Conservation (phyloP, 73 alveolate species). For the Paramecium sexaurelia region DNA sequence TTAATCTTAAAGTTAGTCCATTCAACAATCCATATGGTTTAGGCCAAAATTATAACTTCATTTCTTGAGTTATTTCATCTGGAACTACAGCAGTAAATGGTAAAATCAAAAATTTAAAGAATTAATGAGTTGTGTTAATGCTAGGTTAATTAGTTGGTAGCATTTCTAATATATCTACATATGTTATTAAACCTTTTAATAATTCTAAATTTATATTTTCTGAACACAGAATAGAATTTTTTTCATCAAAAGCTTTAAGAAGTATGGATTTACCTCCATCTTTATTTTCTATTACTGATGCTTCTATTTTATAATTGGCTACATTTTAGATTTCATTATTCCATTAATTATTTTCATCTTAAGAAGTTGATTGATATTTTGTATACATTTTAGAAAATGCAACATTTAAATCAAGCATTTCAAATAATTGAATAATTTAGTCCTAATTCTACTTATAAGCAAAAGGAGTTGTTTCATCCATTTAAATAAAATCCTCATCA, state of each 20-base stretch:
- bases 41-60: constrained; percentile 3
- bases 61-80: not conserved
- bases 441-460: not conserved
- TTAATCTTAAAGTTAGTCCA: not conserved
- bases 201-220: not conserved
- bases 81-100: constrained; percentile 49
- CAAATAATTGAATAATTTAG: not conserved
- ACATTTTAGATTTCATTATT: not conserved
- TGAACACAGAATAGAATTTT: not conserved
- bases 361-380: not conserved
- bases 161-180: constrained; percentile 51
- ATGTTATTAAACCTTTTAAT: not conserved
- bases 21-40: constrained; percentile 50
- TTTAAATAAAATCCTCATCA: not conserved
- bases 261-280: constrained; percentile 17
- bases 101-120: not conserved
- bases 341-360: not conserved
- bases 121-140: constrained; percentile 26
- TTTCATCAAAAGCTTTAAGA: not conserved
- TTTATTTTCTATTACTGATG: not conserved
- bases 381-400: constrained; percentile 17
- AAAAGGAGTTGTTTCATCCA: not conserved
- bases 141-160: constrained; percentile 50
- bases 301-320: not conserved
- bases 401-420: not conserved